Evolutionary conservation across 805 yeast species (phyloP), one percentile per base, ranked within the genome.

Genomic region (Wickerhamia fluorescens): DNA sequence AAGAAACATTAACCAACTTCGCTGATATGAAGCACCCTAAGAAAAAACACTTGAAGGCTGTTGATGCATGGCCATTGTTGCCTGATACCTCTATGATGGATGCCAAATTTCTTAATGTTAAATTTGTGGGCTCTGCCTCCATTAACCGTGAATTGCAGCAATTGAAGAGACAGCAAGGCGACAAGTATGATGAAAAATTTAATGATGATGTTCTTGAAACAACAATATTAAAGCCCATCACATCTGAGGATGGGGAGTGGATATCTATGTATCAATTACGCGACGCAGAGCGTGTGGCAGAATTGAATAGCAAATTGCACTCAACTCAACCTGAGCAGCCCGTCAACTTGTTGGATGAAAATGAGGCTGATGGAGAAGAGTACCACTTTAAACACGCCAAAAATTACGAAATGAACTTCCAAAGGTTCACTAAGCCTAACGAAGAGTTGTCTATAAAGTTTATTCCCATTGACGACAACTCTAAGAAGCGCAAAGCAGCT

Each of bases 51-150:
- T 57, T 86, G 28, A 76, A 68, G 31, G 95, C 95, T 1, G 87
- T 78, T 13, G 69, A 67, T 35, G 67, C 86, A 2, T 84, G 87
- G 85, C 78, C 80, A 15, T 60, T 92, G 16, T 61, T 88, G 37
- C 98, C 98, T 6, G 96, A 92, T 53, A 76, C 92, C 7, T 77
- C 89, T n/a, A 73, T 83, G 68, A 67, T 86, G 71, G 98, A 92
- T 55, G 78, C 84, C 42, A 73, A 68, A 29, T 86, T 70, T 45
- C 61, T 74, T 44, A 66, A 75, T 18, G 59, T 85, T 24, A 82
- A 78, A 51, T 73, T 84, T 42, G 47, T 66, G 4, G 77, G 78
- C 4, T 64, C 75, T 7, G 78, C 80, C 3, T 68, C 76, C 3
- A 44, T 69, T 15, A 41, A 52, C 13, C 47, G 69, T 35, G 69